Conservation (phyloP, 2,329 filamentous ascomycete genomes). For the Metarhizium humberi region DNA sequence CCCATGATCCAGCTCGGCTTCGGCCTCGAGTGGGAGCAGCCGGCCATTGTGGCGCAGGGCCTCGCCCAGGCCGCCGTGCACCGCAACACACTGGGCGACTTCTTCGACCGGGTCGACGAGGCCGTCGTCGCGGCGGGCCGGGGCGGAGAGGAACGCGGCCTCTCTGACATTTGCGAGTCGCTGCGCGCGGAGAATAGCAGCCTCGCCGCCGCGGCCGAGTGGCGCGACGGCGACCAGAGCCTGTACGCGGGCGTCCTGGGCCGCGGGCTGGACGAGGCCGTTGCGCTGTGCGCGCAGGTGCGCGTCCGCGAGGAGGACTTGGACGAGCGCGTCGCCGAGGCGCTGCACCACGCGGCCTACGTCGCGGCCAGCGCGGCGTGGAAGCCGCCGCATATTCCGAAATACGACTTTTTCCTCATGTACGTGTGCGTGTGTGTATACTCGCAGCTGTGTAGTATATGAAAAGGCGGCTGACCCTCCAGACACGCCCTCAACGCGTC, state of each 20-base stretch:
- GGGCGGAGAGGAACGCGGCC: constrained; percentile 6
- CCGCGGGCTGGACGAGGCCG: constrained; percentile 54
- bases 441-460: no score
- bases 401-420: constrained; percentile 73
- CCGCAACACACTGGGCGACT: constrained; percentile 40
- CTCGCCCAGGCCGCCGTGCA: constrained; percentile 72
- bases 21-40: constrained; percentile 73
- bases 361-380: constrained; percentile 48
- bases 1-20: constrained; percentile 81
- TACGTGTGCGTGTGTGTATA: constrained; percentile 17
- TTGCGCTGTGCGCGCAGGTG: constrained; percentile 50
- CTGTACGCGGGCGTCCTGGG: constrained; percentile 59
- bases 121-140: constrained; percentile 26
- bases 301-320: constrained; percentile 47
- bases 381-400: constrained; percentile 53
- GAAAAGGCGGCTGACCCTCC: background rate
- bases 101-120: constrained; percentile 46
- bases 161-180: constrained; percentile 50
- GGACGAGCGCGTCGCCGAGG: constrained; percentile 44
- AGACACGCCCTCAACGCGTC: constrained; percentile 67
- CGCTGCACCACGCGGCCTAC: constrained; percentile 56
- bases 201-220: constrained; percentile 39
- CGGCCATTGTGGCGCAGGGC: constrained; percentile 69
- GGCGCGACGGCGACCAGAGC: constrained; percentile 47
- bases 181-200: constrained; percentile 43